These are phyloP conservation scores for Spirogloea muscicola DNA, from an alignment of 139 green algal species.

Conservation along the genomic window DNA sequence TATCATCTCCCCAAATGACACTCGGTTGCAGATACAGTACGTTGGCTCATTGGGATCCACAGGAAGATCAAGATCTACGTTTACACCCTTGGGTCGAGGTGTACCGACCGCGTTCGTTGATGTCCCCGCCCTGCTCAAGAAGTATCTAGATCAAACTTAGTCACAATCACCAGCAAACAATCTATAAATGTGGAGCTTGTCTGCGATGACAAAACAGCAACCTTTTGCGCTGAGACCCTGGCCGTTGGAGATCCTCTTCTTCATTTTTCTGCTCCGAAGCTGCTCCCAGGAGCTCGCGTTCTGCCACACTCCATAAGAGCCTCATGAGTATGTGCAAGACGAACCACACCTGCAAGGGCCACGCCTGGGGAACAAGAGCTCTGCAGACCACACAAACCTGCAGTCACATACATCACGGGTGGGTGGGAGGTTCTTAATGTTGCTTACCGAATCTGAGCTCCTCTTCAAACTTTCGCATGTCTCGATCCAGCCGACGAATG, in stretches of 20 bases:
- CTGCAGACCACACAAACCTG: no score
- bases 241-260: conserved; percentile 2
- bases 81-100: conserved; percentile 22
- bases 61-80: conserved; percentile 28
- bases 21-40: conserved; percentile 54
- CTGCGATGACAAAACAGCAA: conserved; percentile 7
- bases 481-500: conserved; percentile 49
- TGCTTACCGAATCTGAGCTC: conserved; percentile 45
- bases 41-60: conserved; percentile 57
- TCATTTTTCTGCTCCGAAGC: conserved; percentile 2
- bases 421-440: not conserved
- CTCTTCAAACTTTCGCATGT: conserved; percentile 48
- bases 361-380: not conserved
- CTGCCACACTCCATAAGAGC: not conserved
- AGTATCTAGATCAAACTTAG: not conserved
- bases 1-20: conserved; percentile 58
- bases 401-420: no score
- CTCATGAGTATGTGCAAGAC: not conserved
- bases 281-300: conserved; percentile 4
- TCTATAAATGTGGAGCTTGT: conserved; percentile 2
- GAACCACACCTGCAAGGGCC: not conserved
- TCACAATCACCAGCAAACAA: not conserved
- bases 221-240: not conserved
- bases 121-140: conserved; percentile 1
- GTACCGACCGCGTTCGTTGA: not conserved